Evolutionary conservation across 139 green algal species (phyloP), one percentile per base, ranked within the genome.

Genomic region (Eudorina sp.): DNA sequence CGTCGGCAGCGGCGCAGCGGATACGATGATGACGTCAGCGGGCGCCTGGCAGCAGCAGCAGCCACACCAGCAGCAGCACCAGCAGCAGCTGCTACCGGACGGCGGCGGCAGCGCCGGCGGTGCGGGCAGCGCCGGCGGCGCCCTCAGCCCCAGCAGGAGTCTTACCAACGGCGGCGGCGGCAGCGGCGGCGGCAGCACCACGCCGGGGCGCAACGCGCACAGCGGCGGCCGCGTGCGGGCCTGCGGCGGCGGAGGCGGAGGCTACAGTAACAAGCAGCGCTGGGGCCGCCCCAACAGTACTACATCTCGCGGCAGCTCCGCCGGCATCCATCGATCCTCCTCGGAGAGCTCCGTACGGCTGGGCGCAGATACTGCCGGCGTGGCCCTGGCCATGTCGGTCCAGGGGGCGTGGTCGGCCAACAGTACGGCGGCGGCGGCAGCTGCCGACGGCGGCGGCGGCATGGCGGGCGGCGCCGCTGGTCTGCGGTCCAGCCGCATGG

Each of bases 331-430:
- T 18, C 81, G 81, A 9, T 79, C 62, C 31, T 46, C 45, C 45
- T 87, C 81, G 0, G 81, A 87, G 29, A 78, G 43, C 31, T 69
- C 64, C 31, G 62, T 87, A 41, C 60, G 43, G 31, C 23, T 36
- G 21, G 41, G 29, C 41, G 40, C 48, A 18, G 48, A 53, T 11
- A 14, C 48, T 31, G 48, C 48, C n/a, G 75, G 31, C n/a, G 34
- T 48, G 16, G 48, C 48, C 29, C 7, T 48, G n/a, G 48, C 48
- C 13, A n/a, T 62, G 73, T 62, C 75, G 31, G 48, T 53, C 13
- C 6, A 41, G 1, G 73, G 51, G 18, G 75, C 48, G 19, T 68
- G 48, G 75, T 29, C 31, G 18, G 25, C 41, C n/a, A n/a, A n/a
- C n/a, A n/a, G n/a, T n/a, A n/a, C n/a, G 25, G 70, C 41, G 4